Conservation (phyloP, 2,329 filamentous ascomycete species). For the Talaromyces sp. region DNA sequence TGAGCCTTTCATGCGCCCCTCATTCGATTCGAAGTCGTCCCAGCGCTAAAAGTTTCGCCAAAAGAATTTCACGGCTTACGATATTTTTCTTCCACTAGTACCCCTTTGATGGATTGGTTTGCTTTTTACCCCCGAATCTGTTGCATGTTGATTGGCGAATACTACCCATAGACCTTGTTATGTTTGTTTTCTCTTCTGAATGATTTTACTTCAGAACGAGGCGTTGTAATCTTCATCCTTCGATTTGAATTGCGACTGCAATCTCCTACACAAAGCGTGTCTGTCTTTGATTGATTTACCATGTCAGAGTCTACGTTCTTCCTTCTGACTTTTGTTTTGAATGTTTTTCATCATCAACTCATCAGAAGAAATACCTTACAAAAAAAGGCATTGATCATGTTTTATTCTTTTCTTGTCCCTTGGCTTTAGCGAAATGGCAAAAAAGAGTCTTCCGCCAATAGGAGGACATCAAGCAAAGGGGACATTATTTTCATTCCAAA, state of each 20-base stretch:
- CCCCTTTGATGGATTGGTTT: constrained; percentile 22
- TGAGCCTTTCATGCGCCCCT: constrained; percentile 6
- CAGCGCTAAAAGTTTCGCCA: constrained; percentile 21
- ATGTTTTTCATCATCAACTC: not conserved
- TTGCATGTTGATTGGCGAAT: constrained; percentile 30
- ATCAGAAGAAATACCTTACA: constrained; percentile 8
- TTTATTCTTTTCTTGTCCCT: constrained; percentile 6
- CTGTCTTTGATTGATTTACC: not conserved
- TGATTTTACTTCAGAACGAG: constrained; percentile 25
- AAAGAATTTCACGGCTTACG: constrained; percentile 22
- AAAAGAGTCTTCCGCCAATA: not conserved
- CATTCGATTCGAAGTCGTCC: constrained; percentile 20
- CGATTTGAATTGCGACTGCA: constrained; percentile 7
- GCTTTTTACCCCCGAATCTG: constrained; percentile 34
- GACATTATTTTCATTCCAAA: not conserved
- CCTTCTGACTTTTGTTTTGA: constrained; percentile 8
- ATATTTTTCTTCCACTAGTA: constrained; percentile 23
- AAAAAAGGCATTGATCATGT: constrained; percentile 10
- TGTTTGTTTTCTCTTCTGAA: constrained; percentile 34
- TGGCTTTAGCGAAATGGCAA: not conserved
- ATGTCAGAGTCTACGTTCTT: constrained; percentile 14
- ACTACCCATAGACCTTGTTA: constrained; percentile 38
- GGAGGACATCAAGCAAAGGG: not conserved
- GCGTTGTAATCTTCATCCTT: constrained; percentile 19
- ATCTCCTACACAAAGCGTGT: constrained; percentile 5